Base-by-base conservation (phyloP, 2,329 filamentous ascomycete species). In the Phoma herbarum region DNA sequence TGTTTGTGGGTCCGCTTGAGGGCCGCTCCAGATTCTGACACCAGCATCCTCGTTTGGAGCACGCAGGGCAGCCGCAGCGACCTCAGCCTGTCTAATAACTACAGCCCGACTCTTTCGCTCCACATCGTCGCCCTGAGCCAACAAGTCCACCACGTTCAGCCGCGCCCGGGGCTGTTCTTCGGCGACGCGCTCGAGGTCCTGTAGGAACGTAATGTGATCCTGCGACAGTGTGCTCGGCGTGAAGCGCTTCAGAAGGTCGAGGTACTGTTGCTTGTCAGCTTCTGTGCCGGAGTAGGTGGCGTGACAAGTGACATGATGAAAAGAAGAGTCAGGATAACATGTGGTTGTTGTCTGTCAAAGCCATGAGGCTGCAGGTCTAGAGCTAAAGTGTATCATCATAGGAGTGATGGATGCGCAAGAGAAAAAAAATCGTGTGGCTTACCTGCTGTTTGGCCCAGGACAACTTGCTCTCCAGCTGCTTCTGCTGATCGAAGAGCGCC, bases 321-420 rank as follows among this genome's bases (percentile, higher is more conserved):
- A 52, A 47, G 49, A 16, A 49, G 22, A 49, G 62, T 80, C 78
- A 81, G 79, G 74, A 71, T 65, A 75, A 75, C 72, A 73, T 75
- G 76, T 80, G 72, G 77, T 77, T 75, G 62, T 71, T 73, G 66
- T 79, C 79, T 78, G 71, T 79, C 80, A 82, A 66, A 62, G 77
- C 76, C 71, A 65, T 66, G 72, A 76, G 77, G 75, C 80, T 83
- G 75, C 78, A 82, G 80, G 77, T 82, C 80, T 82, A 83, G 80
- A 82, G 80, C 80, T 82, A 82, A 28, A 82, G 57, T 66, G 67
- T 74, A 72, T 80, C 78, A 80, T 81, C 80, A 81, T 76, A 67
- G 65, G 62, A 61, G 51, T 61, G 61, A 39, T 49, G 53, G 41
- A 37, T 14, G 50, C 42, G 50, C 42, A 22, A 20, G 44, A 18